Conservation (phyloP, 768 basidiomycete species). For the Sistotremastrum suecicum region DNA sequence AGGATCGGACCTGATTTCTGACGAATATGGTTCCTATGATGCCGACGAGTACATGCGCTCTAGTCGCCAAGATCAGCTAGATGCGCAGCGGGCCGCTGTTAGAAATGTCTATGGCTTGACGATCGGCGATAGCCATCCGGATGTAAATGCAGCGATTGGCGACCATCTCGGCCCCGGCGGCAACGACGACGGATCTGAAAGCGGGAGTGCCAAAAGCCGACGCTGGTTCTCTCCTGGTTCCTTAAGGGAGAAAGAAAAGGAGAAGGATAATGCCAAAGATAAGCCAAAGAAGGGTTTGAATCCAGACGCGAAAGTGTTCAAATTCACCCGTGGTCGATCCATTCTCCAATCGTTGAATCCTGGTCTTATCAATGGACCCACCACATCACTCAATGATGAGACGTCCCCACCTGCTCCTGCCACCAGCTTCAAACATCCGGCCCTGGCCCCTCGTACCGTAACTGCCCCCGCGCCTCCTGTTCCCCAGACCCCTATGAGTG, state of each 20-base stretch:
- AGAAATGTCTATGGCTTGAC: constrained; percentile 9
- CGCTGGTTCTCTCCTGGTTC: constrained; percentile 35
- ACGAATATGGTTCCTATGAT: constrained; percentile 7
- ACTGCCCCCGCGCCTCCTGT: constrained; percentile 13
- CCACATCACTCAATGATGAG: constrained; percentile 22
- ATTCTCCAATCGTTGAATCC: background rate
- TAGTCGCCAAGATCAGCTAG: background rate
- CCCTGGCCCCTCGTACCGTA: constrained; percentile 8
- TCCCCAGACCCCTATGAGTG: constrained; percentile 6
- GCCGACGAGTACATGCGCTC: constrained; percentile 5
- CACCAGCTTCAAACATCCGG: constrained; percentile 9
- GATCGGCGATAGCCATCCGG: constrained; percentile 9
- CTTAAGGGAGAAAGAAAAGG: constrained; percentile 21
- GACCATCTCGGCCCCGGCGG: background rate
- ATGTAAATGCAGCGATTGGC: constrained; percentile 5
- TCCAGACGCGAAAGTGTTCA: constrained; percentile 79
- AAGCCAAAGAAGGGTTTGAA: constrained; percentile 50
- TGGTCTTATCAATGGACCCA: constrained; percentile 27
- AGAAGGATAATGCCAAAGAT: constrained; percentile 5
- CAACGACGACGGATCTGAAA: background rate
- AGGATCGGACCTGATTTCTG: too few species aligned
- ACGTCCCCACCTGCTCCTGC: constrained; percentile 12
- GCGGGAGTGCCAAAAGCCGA: constrained; percentile 11
- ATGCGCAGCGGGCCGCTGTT: constrained; percentile 11
- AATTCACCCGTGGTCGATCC: constrained; percentile 21